phyloP scores from a whole-genome alignment of 2,329 filamentous ascomycete species.

The Tolypocladium ophioglossoides region DNA sequence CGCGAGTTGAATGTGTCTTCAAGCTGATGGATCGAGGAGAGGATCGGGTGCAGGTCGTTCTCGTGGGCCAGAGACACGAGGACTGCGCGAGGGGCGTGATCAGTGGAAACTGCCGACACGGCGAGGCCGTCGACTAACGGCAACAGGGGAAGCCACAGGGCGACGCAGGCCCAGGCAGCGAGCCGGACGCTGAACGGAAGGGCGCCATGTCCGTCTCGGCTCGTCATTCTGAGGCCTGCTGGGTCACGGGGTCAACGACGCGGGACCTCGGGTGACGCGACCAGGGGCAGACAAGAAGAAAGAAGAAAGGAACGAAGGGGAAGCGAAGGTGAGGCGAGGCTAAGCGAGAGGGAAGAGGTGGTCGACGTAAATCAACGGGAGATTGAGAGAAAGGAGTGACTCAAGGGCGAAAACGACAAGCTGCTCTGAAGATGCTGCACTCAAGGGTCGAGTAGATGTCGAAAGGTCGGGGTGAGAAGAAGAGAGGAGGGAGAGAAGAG shows the following conservation, averaged over 20 bases:
- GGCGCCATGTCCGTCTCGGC: background rate
- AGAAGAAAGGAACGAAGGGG: slow-evolving; percentile 2
- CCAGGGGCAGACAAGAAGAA: background rate
- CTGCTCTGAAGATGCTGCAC: slow-evolving; percentile 1
- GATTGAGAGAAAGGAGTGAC: slow-evolving; percentile 1
- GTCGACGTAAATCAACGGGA: background rate
- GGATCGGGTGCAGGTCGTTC: slow-evolving; percentile 17
- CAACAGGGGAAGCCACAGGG: slow-evolving; percentile 11
- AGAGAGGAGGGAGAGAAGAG: background rate
- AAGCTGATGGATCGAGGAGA: slow-evolving; percentile 43
- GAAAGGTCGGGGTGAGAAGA: background rate
- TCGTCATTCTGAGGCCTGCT: slow-evolving; percentile 9
- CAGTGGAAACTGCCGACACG: slow-evolving; percentile 7
- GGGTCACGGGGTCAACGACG: background rate
- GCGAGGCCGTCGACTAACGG: slow-evolving; percentile 9
- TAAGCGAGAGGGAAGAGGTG: slow-evolving; percentile 2
- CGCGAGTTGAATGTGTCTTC: slow-evolving; percentile 58
- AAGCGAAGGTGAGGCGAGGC: background rate
- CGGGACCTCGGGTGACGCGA: background rate
- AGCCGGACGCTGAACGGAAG: background rate
- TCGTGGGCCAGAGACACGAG: slow-evolving; percentile 21
- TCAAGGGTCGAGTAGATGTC: slow-evolving; percentile 3
- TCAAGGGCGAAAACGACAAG: background rate
- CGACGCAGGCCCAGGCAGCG: slow-evolving; percentile 8
- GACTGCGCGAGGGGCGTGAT: slow-evolving; percentile 17